Evolutionary conservation across 768 basidiomycete species (phyloP).

Genomic region (Tulasnella sp.): DNA sequence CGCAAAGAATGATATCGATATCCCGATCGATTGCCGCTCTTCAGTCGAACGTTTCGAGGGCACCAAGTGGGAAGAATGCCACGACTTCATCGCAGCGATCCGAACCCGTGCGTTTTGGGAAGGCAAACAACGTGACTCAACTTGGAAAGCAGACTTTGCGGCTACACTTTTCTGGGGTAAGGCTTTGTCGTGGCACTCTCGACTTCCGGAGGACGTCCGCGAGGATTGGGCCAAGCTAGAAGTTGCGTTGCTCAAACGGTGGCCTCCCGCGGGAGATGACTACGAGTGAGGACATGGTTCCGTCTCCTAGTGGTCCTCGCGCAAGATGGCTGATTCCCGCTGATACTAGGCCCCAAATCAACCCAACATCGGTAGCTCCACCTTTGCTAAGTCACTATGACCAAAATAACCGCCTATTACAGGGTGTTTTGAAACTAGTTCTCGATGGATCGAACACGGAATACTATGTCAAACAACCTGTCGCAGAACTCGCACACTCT

Average conservation of each 20-base stretch:
- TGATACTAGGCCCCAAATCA: neutral
- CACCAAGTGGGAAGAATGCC: neutral
- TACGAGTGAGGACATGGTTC: neutral
- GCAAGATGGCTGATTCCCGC: no score
- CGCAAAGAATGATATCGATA: no score
- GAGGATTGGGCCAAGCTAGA: neutral
- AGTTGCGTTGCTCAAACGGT: neutral
- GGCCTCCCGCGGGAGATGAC: neutral
- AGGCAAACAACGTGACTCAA: neutral
- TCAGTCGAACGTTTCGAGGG: neutral
- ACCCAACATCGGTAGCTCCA: neutral
- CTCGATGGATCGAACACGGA: neutral
- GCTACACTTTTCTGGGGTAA: neutral
- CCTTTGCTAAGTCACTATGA: neutral
- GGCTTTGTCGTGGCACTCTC: neutral
- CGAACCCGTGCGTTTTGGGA: neutral
- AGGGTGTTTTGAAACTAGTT: neutral
- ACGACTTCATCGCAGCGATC: neutral
- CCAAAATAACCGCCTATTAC: neutral
- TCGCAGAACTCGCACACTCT: neutral
- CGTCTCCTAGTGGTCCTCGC: no score
- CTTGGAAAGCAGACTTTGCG: constrained; percentile 12
- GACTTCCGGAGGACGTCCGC: neutral
- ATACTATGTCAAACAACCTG: neutral
- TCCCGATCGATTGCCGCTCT: no score